Base-by-base conservation (phyloP, 495 filamentous ascomycete genomes). In the Aspergillus taichungensis region DNA sequence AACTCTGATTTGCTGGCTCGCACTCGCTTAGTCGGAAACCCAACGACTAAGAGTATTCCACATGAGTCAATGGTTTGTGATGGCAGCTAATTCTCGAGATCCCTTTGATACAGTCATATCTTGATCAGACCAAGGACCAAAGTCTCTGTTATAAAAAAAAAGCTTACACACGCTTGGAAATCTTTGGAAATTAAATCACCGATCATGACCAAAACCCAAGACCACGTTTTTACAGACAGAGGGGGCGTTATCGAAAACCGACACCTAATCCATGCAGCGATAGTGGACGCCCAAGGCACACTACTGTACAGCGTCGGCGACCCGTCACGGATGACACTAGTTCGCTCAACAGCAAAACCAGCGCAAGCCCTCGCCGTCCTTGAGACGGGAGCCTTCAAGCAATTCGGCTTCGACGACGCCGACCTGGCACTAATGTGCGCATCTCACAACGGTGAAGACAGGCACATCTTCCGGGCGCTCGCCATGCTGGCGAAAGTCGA, bases 361-460 rank as follows among this genome's bases (percentile, higher is more conserved):
- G 54, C 56, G 0, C 68, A 73, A 43, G 62, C 62, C 2, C 51
- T 68, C 3, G 60, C 62, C 7, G 59, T 71, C 27, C 27, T 66
- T 0, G 56, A 66, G 40, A 64, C 59, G 2, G 60, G 62, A 2
- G 57, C 49, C 6, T 41, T 58, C 27, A 53, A 67, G 3, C 43
- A 54, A 24, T 67, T 60, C 45, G 43, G 43, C 8, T 55, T 71
- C 27, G 61, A 69, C 35, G 55, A 63, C 5, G 61, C 47, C 3
- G 67, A 72, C 10, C 42, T 72, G 2, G 68, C 67, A 0, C 49
- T 71, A 8, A 68, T 72, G 56, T 71, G 67, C 35, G 62, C 67
- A 6, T 71, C 68, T n/a, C 63, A 72, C 49, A 72, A 46, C 44
- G 68, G 67, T 43, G 66, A 73, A 51, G 60, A 66, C 1, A 42